phyloP scores from a whole-genome alignment of 2,329 filamentous ascomycete genomes.

The Aspergillus terreus region DNA sequence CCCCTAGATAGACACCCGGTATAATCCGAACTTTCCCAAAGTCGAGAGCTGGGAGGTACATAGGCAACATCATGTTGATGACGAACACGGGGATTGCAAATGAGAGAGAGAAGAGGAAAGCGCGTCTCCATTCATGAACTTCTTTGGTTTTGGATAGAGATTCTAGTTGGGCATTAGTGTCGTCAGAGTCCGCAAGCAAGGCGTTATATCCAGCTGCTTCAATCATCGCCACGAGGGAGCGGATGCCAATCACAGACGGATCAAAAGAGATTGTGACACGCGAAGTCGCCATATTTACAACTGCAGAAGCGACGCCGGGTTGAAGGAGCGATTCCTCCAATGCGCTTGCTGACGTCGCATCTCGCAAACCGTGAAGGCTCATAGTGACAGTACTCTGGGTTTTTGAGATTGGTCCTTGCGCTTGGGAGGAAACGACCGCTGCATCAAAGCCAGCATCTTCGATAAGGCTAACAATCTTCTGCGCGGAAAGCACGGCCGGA shows the following conservation, averaged over 20 bases:
- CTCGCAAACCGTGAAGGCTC: slow-evolving; percentile 76
- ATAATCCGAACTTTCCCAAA: slow-evolving; percentile 66
- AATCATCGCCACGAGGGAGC: slow-evolving; percentile 75
- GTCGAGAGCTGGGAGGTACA: slow-evolving; percentile 72
- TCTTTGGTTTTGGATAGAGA: slow-evolving; percentile 95
- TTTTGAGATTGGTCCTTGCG: slow-evolving; percentile 55
- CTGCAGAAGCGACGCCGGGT: slow-evolving; percentile 70
- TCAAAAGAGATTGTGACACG: slow-evolving; percentile 72
- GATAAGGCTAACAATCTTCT: slow-evolving; percentile 75
- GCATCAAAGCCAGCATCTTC: slow-evolving; percentile 90
- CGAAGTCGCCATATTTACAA: slow-evolving; percentile 68
- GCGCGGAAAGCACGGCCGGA: slow-evolving; percentile 62
- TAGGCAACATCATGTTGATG: slow-evolving; percentile 90
- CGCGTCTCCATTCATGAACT: slow-evolving; percentile 85
- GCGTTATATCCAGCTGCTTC: slow-evolving; percentile 86
- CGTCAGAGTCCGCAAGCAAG: slow-evolving; percentile 82
- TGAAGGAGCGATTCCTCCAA: slow-evolving; percentile 67
- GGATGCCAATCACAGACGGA: slow-evolving; percentile 69
- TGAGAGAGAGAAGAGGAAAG: slow-evolving; percentile 70
- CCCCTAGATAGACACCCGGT: slow-evolving; percentile 80
- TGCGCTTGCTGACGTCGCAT: slow-evolving; percentile 66
- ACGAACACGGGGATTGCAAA: slow-evolving; percentile 91
- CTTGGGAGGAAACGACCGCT: slow-evolving; percentile 70
- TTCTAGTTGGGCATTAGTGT: slow-evolving; percentile 94
- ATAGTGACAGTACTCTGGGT: slow-evolving; percentile 65